phyloP scores from a whole-genome alignment of 331 rosid genomes.

The Pyracantha coccinea region DNA sequence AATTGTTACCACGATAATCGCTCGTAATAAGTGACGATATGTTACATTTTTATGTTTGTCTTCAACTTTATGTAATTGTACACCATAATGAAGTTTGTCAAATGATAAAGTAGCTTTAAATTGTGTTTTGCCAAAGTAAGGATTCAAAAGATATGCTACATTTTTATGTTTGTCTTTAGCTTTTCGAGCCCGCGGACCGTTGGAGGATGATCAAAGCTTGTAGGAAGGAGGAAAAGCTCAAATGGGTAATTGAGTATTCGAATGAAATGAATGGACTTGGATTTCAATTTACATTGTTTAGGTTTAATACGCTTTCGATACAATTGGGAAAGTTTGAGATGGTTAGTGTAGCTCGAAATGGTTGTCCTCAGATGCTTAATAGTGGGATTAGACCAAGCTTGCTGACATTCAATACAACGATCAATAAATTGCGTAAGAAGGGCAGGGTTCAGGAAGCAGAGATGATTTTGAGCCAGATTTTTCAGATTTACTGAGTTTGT shows the following conservation, averaged over 20 bases:
- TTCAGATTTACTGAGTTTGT: background rate
- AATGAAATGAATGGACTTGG: conserved; percentile 11
- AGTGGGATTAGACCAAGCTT: conserved; percentile 29
- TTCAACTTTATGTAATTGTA: no score
- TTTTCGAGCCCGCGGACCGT: conserved; percentile 22
- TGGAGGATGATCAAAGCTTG: conserved; percentile 35
- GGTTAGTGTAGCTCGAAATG: conserved; percentile 24
- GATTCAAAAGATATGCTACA: no score
- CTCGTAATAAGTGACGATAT: no score
- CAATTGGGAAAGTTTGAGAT: conserved; percentile 36
- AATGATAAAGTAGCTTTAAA: no score
- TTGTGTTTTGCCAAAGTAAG: no score
- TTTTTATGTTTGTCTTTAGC: background rate
- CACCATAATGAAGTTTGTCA: no score
- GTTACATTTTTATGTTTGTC: no score
- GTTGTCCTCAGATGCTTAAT: conserved; percentile 17
- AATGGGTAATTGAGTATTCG: conserved; percentile 19
- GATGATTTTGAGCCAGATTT: conserved; percentile 24
- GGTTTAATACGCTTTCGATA: conserved; percentile 35
- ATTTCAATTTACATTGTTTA: conserved; percentile 30
- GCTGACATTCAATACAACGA: conserved; percentile 28
- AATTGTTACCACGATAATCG: no score
- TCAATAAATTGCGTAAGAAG: conserved; percentile 34
- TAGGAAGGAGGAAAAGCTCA: conserved; percentile 26
- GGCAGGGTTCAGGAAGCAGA: conserved; percentile 29